phyloP scores from a whole-genome alignment of 768 basidiomycete species.

The Paxillus involutus region DNA sequence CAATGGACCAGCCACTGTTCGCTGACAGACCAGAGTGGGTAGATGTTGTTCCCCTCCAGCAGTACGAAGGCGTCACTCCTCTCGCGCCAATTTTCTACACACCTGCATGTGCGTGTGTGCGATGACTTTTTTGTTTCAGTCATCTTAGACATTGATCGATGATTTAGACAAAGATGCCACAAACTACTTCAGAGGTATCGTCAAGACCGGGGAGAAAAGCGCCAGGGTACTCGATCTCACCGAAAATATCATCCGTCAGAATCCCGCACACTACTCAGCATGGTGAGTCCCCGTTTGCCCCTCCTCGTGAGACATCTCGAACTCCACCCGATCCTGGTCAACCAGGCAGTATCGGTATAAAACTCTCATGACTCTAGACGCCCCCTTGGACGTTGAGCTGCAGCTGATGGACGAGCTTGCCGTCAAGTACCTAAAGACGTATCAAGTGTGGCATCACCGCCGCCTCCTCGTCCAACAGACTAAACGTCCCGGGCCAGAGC shows the following conservation, averaged over 20 bases:
- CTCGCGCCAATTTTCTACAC: slow-evolving; percentile 93
- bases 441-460: slow-evolving; percentile 98
- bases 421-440: slow-evolving; percentile 83
- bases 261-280: slow-evolving; percentile 96
- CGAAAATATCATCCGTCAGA: slow-evolving; percentile 83
- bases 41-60: slow-evolving; percentile 76
- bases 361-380: slow-evolving; percentile 68
- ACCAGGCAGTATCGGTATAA: slow-evolving; percentile 93
- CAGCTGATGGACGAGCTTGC: slow-evolving; percentile 86
- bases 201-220: slow-evolving; percentile 76
- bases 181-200: slow-evolving; percentile 86
- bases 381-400: slow-evolving; percentile 76
- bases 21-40: slow-evolving; percentile 71
- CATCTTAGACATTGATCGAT: slow-evolving; percentile 7
- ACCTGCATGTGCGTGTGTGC: slow-evolving; percentile 67
- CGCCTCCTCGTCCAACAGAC: slow-evolving; percentile 66
- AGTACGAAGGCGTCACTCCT: slow-evolving; percentile 76
- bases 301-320: background rate
- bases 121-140: background rate
- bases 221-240: slow-evolving; percentile 83
- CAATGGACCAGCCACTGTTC: slow-evolving; percentile 37
- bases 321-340: background rate
- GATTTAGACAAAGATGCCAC: slow-evolving; percentile 86
- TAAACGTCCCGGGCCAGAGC: slow-evolving; percentile 60
- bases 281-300: slow-evolving; percentile 56